Conservation (phyloP, 257 asterid species). For the Lavandula angustifolia region DNA sequence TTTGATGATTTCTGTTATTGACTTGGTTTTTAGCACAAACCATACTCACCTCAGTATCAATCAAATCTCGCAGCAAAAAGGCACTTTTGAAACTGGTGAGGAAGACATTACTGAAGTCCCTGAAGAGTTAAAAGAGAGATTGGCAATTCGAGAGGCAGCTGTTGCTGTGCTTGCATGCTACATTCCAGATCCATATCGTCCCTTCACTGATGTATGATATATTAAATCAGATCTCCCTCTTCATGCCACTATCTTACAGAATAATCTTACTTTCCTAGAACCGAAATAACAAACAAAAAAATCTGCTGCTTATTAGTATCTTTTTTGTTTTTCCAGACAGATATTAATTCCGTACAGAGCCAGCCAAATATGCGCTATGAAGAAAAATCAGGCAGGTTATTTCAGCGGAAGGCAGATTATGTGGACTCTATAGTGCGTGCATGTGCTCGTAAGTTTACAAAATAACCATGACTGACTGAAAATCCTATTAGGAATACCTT, state of each 20-base stretch:
- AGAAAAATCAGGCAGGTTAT: conserved; percentile 75
- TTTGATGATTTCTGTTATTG: conserved; percentile 12
- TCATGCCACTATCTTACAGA: conserved; percentile 22
- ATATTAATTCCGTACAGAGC: conserved; percentile 77
- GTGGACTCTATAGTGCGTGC: conserved; percentile 79
- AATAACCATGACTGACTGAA: conserved; percentile 18
- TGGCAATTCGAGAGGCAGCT: conserved; percentile 98
- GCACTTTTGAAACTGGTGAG: conserved; percentile 98
- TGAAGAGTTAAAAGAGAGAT: conserved; percentile 85
- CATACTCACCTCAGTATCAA: conserved; percentile 27
- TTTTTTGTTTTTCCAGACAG: conserved; percentile 59
- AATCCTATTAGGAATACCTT: conserved; percentile 14
- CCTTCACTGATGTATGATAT: conserved; percentile 63
- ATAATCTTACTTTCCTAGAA: conserved; percentile 13
- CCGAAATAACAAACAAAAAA: conserved; percentile 1
- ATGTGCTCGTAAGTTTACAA: conserved; percentile 92
- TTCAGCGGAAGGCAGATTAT: conserved; percentile 76
- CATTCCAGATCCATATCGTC: conserved; percentile 81
- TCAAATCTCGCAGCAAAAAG: conserved; percentile 80
- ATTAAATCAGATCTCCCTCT: conserved; percentile 19
- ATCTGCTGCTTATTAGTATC: conserved; percentile 14
- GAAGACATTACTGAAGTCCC: conserved; percentile 93
- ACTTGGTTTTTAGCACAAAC: conserved; percentile 19
- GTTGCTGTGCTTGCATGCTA: conserved; percentile 91
- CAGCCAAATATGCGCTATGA: conserved; percentile 80